Base-by-base conservation (phyloP, 2,329 filamentous ascomycete genomes). In the Aspergillus sp. region DNA sequence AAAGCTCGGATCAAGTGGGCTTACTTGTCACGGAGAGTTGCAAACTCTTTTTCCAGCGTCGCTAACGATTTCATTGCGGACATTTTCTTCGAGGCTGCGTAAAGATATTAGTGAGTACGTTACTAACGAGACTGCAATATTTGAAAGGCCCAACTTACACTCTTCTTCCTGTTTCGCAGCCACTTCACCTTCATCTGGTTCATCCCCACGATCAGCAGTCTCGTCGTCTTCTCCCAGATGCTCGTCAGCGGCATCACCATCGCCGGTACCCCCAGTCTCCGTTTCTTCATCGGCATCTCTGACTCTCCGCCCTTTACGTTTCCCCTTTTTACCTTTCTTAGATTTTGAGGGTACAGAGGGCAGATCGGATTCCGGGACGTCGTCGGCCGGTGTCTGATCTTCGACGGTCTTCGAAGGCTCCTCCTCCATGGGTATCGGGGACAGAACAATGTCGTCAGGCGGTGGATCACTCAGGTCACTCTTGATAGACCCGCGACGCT, bases 1-100 rank as follows among this genome's bases (percentile, higher is more conserved):
- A 9, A 8, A 4, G 35, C 19, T 41, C n/a, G 19, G 19, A 41
- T n/a, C 5, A 42, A 34, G 2, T 32, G 44, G 9, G 19, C 68
- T 64, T 63, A 75, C 72, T 72, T 74, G 56, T 77, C 89, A 59
- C 89, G 81, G 61, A 97, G 87, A 12, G 85, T 79, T 49, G 84
- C 81, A 69, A 98, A 98, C 62, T 93, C 87, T 64, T 85, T 85
- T 64, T 97, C 91, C 39, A 98, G 85, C 12, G 80, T 79, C 12
- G 81, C 77, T 57, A 96, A 78, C 55, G 88, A 82, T 47, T 89
- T 86, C 61, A 90, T 83, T 0, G 90, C 90, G 32, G 80, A 79
- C 60, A 82, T 83, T 70, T 91, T 93, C 61, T 82, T 83, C 59
- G 86, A 80, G 54, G 86, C 87, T 91, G 58, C 50, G 48, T 6